Evolutionary conservation across 2,329 filamentous ascomycete species (phyloP), one percentile per base, ranked within the genome.

Genomic region (Paraconiothyrium brasiliense): DNA sequence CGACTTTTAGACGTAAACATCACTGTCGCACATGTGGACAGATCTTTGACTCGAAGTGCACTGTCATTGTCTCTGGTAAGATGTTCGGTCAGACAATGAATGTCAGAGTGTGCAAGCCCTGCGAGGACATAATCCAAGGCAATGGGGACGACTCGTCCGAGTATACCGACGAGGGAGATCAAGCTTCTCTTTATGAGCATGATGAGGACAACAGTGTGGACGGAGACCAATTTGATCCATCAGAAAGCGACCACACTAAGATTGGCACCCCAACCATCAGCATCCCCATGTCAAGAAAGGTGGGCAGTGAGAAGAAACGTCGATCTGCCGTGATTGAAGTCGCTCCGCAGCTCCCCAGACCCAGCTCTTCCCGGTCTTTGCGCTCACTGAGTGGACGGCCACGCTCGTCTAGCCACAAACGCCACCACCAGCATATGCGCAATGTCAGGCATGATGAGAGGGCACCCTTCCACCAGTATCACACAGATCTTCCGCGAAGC

Each of bases 31-130:
- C 87, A 0, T 99, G 95, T 75, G 95, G 95, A n/a, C 97, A 97
- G 73, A 99, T 99, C 48, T 99, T 99, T 73, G 95, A 98, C 78
- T 92, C 92, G 4, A 97, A 96, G 77, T 99, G 95, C 79, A 99
- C 94, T 0, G 91, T 91, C 5, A 89, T 94, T n/a, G 92, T 98
- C 27, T 87, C 93, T 6, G 95, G 94, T 6, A 87, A 91, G 65
- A 89, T 90, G 54, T 98, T 99, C 76, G 94, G 93, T 16, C 93
- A 97, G 54, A 87, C 89, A 51, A 92, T 93, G 7, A 92, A 89
- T 14, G 84, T 99, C 46, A 87, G 94, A 61, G 92, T 99, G 13
- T 99, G 95, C 81, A 97, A 94, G 71, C 92, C 92, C 24, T 99
- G 95, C 71, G 89, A 98, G 68, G 88, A 89, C 57, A 93, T 98